These are phyloP conservation scores for Neurospora crassa DNA, from an alignment of 2,329 filamentous ascomycete genomes.

Conservation along the genomic window DNA sequence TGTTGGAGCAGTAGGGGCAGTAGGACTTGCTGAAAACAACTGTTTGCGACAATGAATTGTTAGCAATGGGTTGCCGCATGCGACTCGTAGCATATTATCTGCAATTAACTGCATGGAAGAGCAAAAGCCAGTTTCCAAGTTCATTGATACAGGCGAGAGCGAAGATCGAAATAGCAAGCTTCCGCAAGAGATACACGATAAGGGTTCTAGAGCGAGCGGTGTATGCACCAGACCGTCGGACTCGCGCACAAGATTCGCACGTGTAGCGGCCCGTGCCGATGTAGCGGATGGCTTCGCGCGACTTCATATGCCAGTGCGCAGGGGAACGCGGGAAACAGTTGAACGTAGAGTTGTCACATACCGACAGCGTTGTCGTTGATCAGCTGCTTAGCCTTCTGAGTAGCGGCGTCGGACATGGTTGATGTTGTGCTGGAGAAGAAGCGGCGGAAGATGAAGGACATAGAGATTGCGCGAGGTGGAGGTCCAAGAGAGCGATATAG, in stretches of 20 bases:
- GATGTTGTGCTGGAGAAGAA: constrained; percentile 60
- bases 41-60: constrained; percentile 23
- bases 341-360: constrained; percentile 31
- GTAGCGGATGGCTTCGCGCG: background rate
- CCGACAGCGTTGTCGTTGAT: constrained; percentile 84
- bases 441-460: constrained; percentile 58
- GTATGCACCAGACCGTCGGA: background rate
- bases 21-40: constrained; percentile 96
- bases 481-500: constrained; percentile 15
- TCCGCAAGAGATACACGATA: background rate
- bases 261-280: constrained; percentile 1
- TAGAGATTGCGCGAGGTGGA: constrained; percentile 18
- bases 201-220: background rate
- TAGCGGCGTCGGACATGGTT: constrained; percentile 67
- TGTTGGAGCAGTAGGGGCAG: constrained; percentile 82
- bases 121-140: background rate
- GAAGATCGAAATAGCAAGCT: background rate
- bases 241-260: background rate
- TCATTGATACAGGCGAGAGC: background rate
- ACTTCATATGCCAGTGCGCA: background rate
- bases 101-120: background rate
- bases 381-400: constrained; percentile 72
- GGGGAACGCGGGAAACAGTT: background rate
- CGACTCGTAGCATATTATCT: background rate
- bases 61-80: background rate